Conservation (phyloP, 176 grass and related monocot species). For the Themeda triandra region DNA sequence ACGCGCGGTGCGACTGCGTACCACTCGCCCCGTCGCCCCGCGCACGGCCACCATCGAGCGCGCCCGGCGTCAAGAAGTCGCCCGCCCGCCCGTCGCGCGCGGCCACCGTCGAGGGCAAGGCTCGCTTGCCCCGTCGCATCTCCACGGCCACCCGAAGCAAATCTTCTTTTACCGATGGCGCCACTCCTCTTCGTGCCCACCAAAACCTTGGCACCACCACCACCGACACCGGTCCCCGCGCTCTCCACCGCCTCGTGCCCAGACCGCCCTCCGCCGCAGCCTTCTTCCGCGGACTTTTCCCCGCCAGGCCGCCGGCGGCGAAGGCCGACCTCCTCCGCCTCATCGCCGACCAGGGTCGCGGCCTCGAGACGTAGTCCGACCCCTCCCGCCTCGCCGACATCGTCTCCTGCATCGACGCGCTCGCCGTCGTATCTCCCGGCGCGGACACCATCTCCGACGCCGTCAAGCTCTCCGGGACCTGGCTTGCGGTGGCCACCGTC, state of each 20-base stretch:
- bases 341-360: slow-evolving; percentile 73
- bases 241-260: slow-evolving; percentile 2
- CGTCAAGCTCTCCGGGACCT: slow-evolving; percentile 61
- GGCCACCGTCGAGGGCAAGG: background rate
- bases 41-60: too few species aligned
- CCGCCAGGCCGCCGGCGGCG: slow-evolving; percentile 35
- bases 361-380: slow-evolving; percentile 66
- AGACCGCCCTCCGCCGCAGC: slow-evolving; percentile 22
- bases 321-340: slow-evolving; percentile 73
- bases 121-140: background rate
- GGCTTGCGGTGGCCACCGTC: too few species aligned
- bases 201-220: slow-evolving; percentile 16
- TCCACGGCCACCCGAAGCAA: slow-evolving; percentile 37
- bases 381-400: slow-evolving; percentile 65
- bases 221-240: background rate
- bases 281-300: slow-evolving; percentile 41
- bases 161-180: slow-evolving; percentile 41
- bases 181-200: slow-evolving; percentile 28
- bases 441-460: slow-evolving; percentile 52
- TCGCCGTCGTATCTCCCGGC: slow-evolving; percentile 31
- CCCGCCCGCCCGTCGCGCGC: too few species aligned
- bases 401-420: slow-evolving; percentile 65
- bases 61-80: too few species aligned
- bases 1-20: too few species aligned
- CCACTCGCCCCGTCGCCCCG: too few species aligned